Percentiles rank a stretch among this genome's conserved stretches.
Evolutionary conservation across 1,139 yeast species (phyloP).

Genomic region (Zygotorulaspora mrakii): DNA sequence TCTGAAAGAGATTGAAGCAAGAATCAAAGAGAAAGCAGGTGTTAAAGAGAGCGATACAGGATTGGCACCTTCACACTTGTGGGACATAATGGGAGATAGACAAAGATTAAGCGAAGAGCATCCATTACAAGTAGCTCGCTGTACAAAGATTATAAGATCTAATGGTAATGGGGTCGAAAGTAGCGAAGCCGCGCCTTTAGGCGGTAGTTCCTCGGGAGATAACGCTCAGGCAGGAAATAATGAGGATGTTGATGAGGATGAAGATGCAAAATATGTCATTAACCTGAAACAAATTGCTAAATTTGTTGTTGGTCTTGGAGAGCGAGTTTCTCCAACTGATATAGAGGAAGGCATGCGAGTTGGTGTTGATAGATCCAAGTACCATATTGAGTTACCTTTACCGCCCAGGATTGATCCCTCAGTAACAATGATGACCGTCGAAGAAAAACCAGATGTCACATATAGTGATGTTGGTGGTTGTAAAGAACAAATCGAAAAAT

Average conservation of each 20-base stretch:
- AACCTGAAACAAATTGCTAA: conserved; percentile 97
- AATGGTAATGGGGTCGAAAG: conserved; percentile 24
- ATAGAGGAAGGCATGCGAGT: conserved; percentile 99
- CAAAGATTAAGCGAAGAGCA: conserved; percentile 91
- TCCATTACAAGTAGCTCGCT: conserved; percentile 95
- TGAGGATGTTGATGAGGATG: conserved; percentile 62
- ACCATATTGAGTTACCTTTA: conserved; percentile 91
- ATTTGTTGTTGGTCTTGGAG: conserved; percentile 94
- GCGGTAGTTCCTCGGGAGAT: conserved; percentile 12
- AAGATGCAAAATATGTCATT: conserved; percentile 86
- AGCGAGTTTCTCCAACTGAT: conserved; percentile 95
- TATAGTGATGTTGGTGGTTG: conserved; percentile 96
- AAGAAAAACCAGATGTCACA: conserved; percentile 92
- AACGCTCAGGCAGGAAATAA: conserved; percentile 24
- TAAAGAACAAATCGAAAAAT: conserved; percentile 94
- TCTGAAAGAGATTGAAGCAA: conserved; percentile 71
- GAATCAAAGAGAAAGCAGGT: conserved; percentile 92
- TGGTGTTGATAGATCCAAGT: conserved; percentile 95
- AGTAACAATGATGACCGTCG: conserved; percentile 99
- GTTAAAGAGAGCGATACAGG: conserved; percentile 95
- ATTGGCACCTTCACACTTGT: conserved; percentile 86
- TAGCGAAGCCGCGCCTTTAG: conserved; percentile 32
- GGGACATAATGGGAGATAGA: conserved; percentile 97
- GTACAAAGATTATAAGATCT: conserved; percentile 89
- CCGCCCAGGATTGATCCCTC: conserved; percentile 98